Percentiles rank a stretch among this genome's conserved stretches.
These are phyloP conservation scores for Coemansia sp. DNA, from an alignment of 192 early-diverging fungal genomes.

Conservation along the genomic window DNA sequence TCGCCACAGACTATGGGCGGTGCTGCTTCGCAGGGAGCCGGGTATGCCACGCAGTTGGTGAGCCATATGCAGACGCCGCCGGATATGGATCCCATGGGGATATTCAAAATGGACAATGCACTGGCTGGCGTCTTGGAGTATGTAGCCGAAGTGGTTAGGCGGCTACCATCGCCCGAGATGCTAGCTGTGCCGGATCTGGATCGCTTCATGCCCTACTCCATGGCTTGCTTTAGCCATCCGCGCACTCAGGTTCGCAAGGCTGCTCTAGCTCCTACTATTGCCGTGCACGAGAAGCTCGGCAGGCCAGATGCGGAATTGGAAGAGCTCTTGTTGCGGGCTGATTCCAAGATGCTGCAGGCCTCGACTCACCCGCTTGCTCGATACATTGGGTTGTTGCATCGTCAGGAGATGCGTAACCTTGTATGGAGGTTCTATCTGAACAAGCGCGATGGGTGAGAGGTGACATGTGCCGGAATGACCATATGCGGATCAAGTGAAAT, in stretches of 20 bases:
- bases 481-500: no score
- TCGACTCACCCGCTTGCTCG: conserved; percentile 35
- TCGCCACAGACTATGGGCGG: conserved; percentile 4
- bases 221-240: conserved; percentile 35
- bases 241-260: conserved; percentile 51
- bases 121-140: conserved; percentile 50
- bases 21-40: conserved; percentile 11
- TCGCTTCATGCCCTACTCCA: conserved; percentile 37
- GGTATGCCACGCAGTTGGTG: conserved; percentile 18
- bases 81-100: conserved; percentile 40
- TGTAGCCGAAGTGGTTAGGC: conserved; percentile 30
- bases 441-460: no score
- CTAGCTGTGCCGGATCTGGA: conserved; percentile 25
- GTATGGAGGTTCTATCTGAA: conserved; percentile 36
- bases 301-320: conserved; percentile 28
- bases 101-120: conserved; percentile 47
- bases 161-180: conserved; percentile 20
- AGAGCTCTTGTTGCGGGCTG: conserved; percentile 29
- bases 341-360: conserved; percentile 12
- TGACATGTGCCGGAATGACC: no score
- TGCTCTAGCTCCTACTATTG: conserved; percentile 35
- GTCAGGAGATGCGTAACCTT: conserved; percentile 39
- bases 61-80: conserved; percentile 8
- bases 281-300: conserved; percentile 24
- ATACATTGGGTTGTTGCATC: conserved; percentile 25